phyloP scores from a whole-genome alignment of 148 eudicot species.

The Rhododendron simsii region DNA sequence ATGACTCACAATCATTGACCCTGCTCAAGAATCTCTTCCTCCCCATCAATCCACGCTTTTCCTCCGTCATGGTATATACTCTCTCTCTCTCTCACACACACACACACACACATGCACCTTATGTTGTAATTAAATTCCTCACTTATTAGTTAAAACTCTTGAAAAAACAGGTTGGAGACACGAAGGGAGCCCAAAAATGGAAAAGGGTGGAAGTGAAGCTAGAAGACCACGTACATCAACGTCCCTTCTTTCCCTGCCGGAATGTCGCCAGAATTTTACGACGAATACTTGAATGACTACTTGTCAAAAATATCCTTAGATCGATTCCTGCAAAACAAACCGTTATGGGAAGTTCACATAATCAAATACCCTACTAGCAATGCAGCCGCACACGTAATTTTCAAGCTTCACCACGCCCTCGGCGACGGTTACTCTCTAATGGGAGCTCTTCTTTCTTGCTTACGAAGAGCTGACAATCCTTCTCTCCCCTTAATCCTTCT shows the following conservation, averaged over 20 bases:
- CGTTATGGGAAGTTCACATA: too few species aligned
- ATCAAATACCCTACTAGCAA: too few species aligned
- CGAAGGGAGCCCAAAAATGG: constrained; percentile 59
- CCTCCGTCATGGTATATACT: constrained; percentile 38
- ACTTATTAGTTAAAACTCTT: not conserved
- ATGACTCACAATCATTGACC: constrained; percentile 4
- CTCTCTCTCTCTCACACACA: not conserved
- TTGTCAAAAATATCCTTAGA: too few species aligned
- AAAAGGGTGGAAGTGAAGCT: constrained; percentile 59
- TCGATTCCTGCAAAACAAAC: too few species aligned
- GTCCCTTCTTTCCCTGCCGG: constrained; percentile 39
- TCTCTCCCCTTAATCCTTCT: too few species aligned
- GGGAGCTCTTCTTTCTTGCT: too few species aligned
- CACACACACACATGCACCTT: not conserved
- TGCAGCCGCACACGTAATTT: too few species aligned
- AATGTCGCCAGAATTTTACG: constrained; percentile 36
- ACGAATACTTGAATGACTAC: constrained; percentile 3
- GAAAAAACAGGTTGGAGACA: constrained; percentile 44
- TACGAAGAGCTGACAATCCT: too few species aligned
- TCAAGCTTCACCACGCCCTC: too few species aligned
- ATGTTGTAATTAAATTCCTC: not conserved
- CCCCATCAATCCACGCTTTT: constrained; percentile 40
- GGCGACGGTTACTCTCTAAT: too few species aligned
- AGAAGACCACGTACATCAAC: constrained; percentile 46
- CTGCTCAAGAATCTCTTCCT: constrained; percentile 21